Evolutionary conservation across 1,284 basidiomycete genomes (phyloP).

Genomic region (Ganoderma multipileum): DNA sequence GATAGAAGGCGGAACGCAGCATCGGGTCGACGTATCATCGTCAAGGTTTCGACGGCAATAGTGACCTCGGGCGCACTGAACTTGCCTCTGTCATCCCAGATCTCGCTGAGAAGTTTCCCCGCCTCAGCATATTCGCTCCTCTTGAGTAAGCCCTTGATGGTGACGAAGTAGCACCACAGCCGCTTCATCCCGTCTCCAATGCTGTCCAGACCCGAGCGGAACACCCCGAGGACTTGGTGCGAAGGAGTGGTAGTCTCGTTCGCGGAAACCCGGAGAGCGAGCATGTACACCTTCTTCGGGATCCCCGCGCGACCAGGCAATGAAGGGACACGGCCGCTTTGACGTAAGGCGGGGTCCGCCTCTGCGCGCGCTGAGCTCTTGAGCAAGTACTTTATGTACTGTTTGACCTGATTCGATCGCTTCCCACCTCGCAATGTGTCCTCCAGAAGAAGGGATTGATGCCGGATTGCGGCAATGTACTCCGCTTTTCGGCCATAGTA

Average conservation of each 20-base stretch:
- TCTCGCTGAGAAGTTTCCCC: conserved; percentile 51
- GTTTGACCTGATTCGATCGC: conserved; percentile 2
- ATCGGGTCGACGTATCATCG: conserved; percentile 49
- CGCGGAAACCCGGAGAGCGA: conserved; percentile 42
- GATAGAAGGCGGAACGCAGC: conserved; percentile 56
- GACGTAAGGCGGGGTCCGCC: not conserved
- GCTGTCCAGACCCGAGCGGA: conserved; percentile 35
- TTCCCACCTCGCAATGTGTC: conserved; percentile 21
- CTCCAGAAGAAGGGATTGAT: conserved; percentile 5
- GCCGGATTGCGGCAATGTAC: not conserved
- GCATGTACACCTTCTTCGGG: conserved; percentile 13
- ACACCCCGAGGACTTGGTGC: conserved; percentile 46
- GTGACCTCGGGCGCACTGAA: conserved; percentile 55
- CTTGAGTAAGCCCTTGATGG: conserved; percentile 59
- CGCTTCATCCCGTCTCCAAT: conserved; percentile 34
- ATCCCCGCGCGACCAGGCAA: conserved; percentile 42
- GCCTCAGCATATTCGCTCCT: conserved; percentile 49
- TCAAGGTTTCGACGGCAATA: conserved; percentile 58
- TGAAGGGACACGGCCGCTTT: not conserved
- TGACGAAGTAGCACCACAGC: conserved; percentile 52
- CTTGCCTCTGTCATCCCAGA: conserved; percentile 40
- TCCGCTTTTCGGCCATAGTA: conserved; percentile 12
- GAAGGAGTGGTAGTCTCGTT: conserved; percentile 40
- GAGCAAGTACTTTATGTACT: conserved; percentile 20
- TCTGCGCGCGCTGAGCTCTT: conserved; percentile 19